Evolutionary conservation across 805 yeast species (phyloP).

Genomic region (Millerago galiae): DNA sequence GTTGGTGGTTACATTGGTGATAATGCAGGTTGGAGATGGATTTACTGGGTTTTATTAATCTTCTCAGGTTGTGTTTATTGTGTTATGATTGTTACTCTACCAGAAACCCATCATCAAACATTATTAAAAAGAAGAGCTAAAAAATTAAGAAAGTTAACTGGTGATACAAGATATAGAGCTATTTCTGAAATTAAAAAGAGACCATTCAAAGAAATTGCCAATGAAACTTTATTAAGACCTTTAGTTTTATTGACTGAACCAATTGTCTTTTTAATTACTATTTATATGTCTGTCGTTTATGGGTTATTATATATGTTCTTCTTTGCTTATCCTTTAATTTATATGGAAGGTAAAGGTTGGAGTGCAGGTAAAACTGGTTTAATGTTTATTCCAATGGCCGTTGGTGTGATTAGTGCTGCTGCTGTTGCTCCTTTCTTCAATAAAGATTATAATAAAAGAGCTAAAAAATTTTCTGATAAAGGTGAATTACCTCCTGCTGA

Average conservation of each 20-base stretch:
- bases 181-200: conserved; percentile 41
- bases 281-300: conserved; percentile 53
- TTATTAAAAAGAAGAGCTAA: conserved; percentile 50
- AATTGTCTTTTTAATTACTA: conserved; percentile 48
- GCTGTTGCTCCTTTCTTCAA: conserved; percentile 40
- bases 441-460: conserved; percentile 42
- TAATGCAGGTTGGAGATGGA: conserved; percentile 65
- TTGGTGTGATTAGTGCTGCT: conserved; percentile 42
- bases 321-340: conserved; percentile 55
- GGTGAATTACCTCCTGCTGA: conserved; percentile 52
- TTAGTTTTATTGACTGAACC: conserved; percentile 41
- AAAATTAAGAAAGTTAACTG: conserved; percentile 43
- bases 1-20: conserved; percentile 59
- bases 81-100: conserved; percentile 32
- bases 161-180: conserved; percentile 45
- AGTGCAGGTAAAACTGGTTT: conserved; percentile 48
- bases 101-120: conserved; percentile 60
- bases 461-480: conserved; percentile 35
- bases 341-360: conserved; percentile 51
- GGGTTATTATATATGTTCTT: conserved; percentile 61
- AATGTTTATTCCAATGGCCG: conserved; percentile 53
- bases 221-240: conserved; percentile 47
- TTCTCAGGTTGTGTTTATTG: conserved; percentile 42
- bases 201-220: conserved; percentile 32
- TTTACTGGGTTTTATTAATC: conserved; percentile 55